Conservation (phyloP, 2,329 filamentous ascomycete species). For the Stachybotrys chlorohalonatus region DNA sequence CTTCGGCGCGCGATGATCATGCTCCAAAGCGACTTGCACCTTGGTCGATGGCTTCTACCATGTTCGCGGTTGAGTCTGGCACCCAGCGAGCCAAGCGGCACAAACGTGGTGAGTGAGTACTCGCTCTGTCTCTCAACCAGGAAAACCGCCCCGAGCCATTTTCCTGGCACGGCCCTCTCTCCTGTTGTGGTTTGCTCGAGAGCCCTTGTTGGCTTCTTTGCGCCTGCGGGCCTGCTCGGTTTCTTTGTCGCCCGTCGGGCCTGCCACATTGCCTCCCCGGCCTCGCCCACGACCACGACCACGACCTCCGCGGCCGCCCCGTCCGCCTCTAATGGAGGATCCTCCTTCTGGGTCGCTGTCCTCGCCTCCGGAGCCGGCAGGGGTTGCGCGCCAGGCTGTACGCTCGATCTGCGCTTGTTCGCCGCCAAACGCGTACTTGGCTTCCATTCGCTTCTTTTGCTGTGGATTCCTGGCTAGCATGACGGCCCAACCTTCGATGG, state of each 20-base stretch:
- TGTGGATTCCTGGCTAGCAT: slow-evolving; percentile 71
- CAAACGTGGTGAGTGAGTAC: slow-evolving; percentile 5
- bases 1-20: neutral
- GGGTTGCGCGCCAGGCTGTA: slow-evolving; percentile 54
- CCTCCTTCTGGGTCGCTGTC: slow-evolving; percentile 41
- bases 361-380: slow-evolving; percentile 46
- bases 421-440: slow-evolving; percentile 58
- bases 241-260: slow-evolving; percentile 57
- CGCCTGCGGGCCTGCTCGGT: slow-evolving; percentile 61
- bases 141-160: slow-evolving; percentile 45
- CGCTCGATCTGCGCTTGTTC: slow-evolving; percentile 55
- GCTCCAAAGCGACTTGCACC: slow-evolving; percentile 4
- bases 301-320: slow-evolving; percentile 35
- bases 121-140: slow-evolving; percentile 14
- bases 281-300: slow-evolving; percentile 42
- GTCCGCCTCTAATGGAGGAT: slow-evolving; percentile 35
- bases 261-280: slow-evolving; percentile 52
- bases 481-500: slow-evolving; percentile 86
- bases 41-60: slow-evolving; percentile 1
- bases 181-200: slow-evolving; percentile 78
- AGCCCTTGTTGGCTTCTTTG: slow-evolving; percentile 78
- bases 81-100: slow-evolving; percentile 10
- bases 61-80: neutral
- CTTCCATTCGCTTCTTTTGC: slow-evolving; percentile 60
- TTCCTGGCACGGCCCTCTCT: slow-evolving; percentile 60